Base-by-base conservation (phyloP, 352 stramenopile species). In the Globisporangium heterothallicum region DNA sequence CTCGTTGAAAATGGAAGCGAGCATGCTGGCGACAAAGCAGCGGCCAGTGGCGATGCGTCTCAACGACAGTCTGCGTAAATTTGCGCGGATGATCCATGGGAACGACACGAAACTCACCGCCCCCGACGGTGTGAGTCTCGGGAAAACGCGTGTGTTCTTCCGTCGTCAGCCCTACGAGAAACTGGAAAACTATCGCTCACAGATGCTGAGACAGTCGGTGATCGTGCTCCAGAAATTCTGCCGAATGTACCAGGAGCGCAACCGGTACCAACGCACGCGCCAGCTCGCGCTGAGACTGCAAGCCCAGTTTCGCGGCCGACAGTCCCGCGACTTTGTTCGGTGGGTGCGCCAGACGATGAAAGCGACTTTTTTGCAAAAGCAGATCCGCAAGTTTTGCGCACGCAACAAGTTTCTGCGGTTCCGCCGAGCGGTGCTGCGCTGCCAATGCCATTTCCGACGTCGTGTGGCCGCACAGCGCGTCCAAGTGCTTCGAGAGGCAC, bases 71-170 rank as follows among this genome's bases (percentile, higher is more conserved):
- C 44, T 78, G 32, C 58, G 63, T 21, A 58, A 66, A 40, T 54
- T 74, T 40, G 59, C 40, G 9, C 22, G 13, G 27, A 50, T 63
- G 55, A 46, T 40, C 6, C 50, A 62, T 2, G 65, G 70, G 3
- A 51, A 63, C n/a, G 66, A 74, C 16, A 34, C 62, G 22, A 46
- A 34, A 38, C 45, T 46, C 12, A 57, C 66, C 22, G 52, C 62
- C 7, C 60, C 59, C 6, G 70, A 62, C 24, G 76, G 75, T 27
- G 77, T 93, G 24, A 81, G 72, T 64, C 49, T 98, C 21, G 93
- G 95, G 57, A 80, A 84, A 40, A 97, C 90, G 2, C 96, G 94
- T 35, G 88, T 98, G 3, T 98, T 98, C 61, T 97, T 98, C 66
- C 84, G 92, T 29, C 96, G 97, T 42, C 80, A 88, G 22, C 85